Evolutionary conservation across 257 asterid species (phyloP), one percentile per base, ranked within the genome.

Genomic region (Schizonepeta tenuifolia): DNA sequence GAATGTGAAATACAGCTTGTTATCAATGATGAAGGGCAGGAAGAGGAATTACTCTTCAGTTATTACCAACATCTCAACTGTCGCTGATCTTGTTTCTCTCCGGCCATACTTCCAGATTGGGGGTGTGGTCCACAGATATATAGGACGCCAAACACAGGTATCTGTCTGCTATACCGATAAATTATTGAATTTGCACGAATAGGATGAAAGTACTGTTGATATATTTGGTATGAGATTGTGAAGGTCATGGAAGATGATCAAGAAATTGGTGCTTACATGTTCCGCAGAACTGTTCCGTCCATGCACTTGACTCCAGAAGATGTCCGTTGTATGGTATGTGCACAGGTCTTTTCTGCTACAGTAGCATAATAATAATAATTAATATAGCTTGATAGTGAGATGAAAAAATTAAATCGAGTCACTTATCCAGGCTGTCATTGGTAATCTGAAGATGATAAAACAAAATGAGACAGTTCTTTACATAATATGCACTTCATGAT

Each of bases 221-320:
- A 58, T 50, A 33, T 73, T 72, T 41, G 70, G 53, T 70, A 58
- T 58, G 75, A 17, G 77, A 67, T 61, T 75, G 18, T 76, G 80
- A 81, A 95, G 99, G 97, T 95, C 74, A 91, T 95, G 99, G 98
- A 95, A 86, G 97, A 95, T 80, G 98, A 92, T 83, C 96, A 76
- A 79, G 99, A 95, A 83, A 95, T 95, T 67, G 95, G 89, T 69
- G 98, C 99, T 17, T 95, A 89, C 81, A 95, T 95, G 99, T 95
- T 95, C 75, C 99, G 99, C 11, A 87, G 99, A 87, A 95, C 99
- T 15, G 98, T 95, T 72, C 99, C 99, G 77, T 88, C 91, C 65
- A 75, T 87, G 80, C 93, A 88, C 80, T 76, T 95, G 85, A 85
- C 93, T 47, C 86, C 96, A 26, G 98, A 92, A 75, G 99, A 95